phyloP scores from a whole-genome alignment of 2,329 filamentous ascomycete genomes.

The Massarina eburnea region DNA sequence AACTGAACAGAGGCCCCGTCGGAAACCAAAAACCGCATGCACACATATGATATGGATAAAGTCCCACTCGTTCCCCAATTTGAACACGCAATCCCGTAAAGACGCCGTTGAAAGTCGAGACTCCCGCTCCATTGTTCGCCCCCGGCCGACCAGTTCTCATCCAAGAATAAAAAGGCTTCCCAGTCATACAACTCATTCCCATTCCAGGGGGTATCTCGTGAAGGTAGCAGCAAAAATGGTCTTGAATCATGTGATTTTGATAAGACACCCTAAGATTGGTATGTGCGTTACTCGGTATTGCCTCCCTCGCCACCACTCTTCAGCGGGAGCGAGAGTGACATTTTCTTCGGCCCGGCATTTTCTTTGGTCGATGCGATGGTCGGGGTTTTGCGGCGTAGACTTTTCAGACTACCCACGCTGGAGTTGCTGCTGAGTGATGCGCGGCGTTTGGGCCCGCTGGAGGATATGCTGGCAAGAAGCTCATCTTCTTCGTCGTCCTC shows the following conservation, averaged over 20 bases:
- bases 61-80: neutral
- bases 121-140: neutral
- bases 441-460: conserved; percentile 48
- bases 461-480: conserved; percentile 72
- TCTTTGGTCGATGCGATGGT: conserved; percentile 48
- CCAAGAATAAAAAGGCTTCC: conserved; percentile 8
- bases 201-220: conserved; percentile 39
- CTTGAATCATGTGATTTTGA: conserved; percentile 9
- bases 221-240: conserved; percentile 30
- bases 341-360: conserved; percentile 43
- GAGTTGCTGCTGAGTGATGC: conserved; percentile 40
- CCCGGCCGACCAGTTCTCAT: neutral
- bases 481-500: conserved; percentile 95
- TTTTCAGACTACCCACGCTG: conserved; percentile 36
- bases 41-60: neutral
- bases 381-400: conserved; percentile 47
- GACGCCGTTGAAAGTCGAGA: neutral
- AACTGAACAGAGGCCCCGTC: conserved; percentile 1
- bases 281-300: conserved; percentile 28
- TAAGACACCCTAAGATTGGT: conserved; percentile 9
- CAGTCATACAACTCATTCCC: conserved; percentile 39
- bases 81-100: neutral
- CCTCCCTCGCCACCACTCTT: conserved; percentile 39
- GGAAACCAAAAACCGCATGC: conserved; percentile 5
- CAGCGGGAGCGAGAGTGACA: conserved; percentile 43